Percentiles rank a stretch among this genome's conserved stretches.
Evolutionary conservation across 1,284 basidiomycete species (phyloP).

Genomic region (Amylostereum areolatum): DNA sequence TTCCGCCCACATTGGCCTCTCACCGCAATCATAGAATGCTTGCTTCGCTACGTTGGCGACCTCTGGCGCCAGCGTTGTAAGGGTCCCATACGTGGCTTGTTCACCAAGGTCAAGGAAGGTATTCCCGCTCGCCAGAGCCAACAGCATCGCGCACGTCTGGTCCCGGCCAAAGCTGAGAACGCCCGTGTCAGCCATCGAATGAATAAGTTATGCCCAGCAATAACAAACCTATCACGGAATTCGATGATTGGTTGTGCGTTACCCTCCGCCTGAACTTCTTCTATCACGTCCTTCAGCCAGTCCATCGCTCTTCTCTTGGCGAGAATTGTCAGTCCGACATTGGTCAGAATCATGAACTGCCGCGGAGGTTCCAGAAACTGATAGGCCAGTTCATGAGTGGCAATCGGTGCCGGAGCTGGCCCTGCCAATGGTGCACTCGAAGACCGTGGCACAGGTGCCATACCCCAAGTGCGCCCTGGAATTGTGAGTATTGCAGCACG

Average conservation of each 20-base stretch:
- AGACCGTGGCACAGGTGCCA: slow-evolving; percentile 51
- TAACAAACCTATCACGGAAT: slow-evolving; percentile 60
- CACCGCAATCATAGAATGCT: slow-evolving; percentile 81
- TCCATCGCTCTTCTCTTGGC: slow-evolving; percentile 84
- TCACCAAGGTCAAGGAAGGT: slow-evolving; percentile 59
- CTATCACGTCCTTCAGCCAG: slow-evolving; percentile 68
- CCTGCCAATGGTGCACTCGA: slow-evolving; percentile 18
- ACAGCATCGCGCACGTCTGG: slow-evolving; percentile 89
- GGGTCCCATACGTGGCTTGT: slow-evolving; percentile 38
- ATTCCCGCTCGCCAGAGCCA: slow-evolving; percentile 74
- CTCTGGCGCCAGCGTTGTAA: slow-evolving; percentile 52
- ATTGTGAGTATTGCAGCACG: slow-evolving; percentile 72
- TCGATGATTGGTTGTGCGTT: slow-evolving; percentile 67
- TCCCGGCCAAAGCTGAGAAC: slow-evolving; percentile 77
- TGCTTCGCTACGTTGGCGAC: slow-evolving; percentile 67
- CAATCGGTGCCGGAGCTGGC: slow-evolving; percentile 28
- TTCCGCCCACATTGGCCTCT: slow-evolving; percentile 74
- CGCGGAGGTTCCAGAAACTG: slow-evolving; percentile 71
- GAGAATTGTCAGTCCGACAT: slow-evolving; percentile 78
- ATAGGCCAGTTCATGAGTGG: slow-evolving; percentile 74
- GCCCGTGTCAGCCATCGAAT: neutral
- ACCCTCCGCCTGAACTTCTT: slow-evolving; percentile 64
- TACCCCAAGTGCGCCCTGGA: slow-evolving; percentile 79
- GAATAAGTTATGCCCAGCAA: neutral
- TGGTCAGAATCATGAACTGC: slow-evolving; percentile 84